These are phyloP conservation scores for Neodidymelliopsis sp. DNA, from an alignment of 2,329 filamentous ascomycete species.

Conservation along the genomic window DNA sequence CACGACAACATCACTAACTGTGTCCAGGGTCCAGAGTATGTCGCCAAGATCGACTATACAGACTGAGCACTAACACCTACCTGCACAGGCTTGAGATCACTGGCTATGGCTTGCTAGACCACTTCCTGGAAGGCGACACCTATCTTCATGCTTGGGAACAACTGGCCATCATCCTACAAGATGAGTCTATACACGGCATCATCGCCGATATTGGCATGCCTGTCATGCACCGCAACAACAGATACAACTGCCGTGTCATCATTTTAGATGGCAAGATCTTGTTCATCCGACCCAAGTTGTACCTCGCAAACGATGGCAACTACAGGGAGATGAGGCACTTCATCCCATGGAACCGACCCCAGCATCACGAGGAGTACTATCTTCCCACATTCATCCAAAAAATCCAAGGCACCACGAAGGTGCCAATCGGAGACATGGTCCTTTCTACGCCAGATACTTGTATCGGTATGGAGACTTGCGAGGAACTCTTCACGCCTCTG, in stretches of 20 bases:
- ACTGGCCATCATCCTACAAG: slow-evolving; percentile 65
- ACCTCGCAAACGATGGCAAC: slow-evolving; percentile 74
- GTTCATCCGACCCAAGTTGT: slow-evolving; percentile 75
- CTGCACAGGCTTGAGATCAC: slow-evolving; percentile 49
- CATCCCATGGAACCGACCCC: slow-evolving; percentile 50
- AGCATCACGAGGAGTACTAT: slow-evolving; percentile 69
- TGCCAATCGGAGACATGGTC: slow-evolving; percentile 73
- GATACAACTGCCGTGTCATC: slow-evolving; percentile 71
- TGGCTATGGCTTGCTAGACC: slow-evolving; percentile 61
- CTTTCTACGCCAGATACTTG: slow-evolving; percentile 68
- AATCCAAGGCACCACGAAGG: slow-evolving; percentile 63
- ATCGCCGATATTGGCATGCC: slow-evolving; percentile 40
- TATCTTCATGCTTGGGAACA: slow-evolving; percentile 60
- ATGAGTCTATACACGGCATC: slow-evolving; percentile 69
- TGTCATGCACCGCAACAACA: slow-evolving; percentile 66
- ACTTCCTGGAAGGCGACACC: slow-evolving; percentile 52
- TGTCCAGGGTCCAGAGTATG: slow-evolving; percentile 14
- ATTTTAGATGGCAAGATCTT: slow-evolving; percentile 72
- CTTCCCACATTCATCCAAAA: slow-evolving; percentile 62
- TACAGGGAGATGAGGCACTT: slow-evolving; percentile 53
- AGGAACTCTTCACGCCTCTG: slow-evolving; percentile 50
- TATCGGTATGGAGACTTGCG: slow-evolving; percentile 71
- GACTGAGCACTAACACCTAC: not conserved
- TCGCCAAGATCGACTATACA: not conserved
- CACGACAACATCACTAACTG: not conserved